These are phyloP conservation scores for Linum usitatissimum DNA, from an alignment of 345 rosid genomes.

Conservation along the genomic window DNA sequence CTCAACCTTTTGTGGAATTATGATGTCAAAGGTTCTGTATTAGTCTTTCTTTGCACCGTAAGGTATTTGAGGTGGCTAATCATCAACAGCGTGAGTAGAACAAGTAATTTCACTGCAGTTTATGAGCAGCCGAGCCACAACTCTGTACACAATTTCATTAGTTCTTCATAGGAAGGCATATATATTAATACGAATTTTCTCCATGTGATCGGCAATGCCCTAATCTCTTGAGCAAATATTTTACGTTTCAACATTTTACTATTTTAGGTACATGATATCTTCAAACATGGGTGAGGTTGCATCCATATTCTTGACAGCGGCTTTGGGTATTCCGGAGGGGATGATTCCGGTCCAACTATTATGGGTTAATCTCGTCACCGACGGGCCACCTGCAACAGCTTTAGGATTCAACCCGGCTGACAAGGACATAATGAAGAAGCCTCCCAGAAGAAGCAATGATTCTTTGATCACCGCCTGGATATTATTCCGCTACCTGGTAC, in stretches of 20 bases:
- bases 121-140: too few species aligned
- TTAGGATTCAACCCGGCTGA: conserved; percentile 93
- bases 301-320: conserved; percentile 77
- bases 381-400: conserved; percentile 96
- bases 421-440: conserved; percentile 72
- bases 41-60: too few species aligned
- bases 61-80: too few species aligned
- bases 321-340: conserved; percentile 84
- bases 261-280: conserved; percentile 88
- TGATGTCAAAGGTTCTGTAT: too few species aligned
- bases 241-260: conserved; percentile 7
- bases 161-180: too few species aligned
- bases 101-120: too few species aligned
- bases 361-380: conserved; percentile 94
- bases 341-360: conserved; percentile 92
- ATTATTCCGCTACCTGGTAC: conserved; percentile 67
- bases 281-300: conserved; percentile 95
- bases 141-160: too few species aligned
- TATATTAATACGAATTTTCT: too few species aligned
- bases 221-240: background rate
- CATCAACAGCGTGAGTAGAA: too few species aligned
- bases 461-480: conserved; percentile 64
- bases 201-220: too few species aligned
- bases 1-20: too few species aligned
- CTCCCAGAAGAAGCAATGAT: conserved; percentile 77